Evolutionary conservation across 1,284 basidiomycete species (phyloP).

Genomic region (Ustilago xerochloae): DNA sequence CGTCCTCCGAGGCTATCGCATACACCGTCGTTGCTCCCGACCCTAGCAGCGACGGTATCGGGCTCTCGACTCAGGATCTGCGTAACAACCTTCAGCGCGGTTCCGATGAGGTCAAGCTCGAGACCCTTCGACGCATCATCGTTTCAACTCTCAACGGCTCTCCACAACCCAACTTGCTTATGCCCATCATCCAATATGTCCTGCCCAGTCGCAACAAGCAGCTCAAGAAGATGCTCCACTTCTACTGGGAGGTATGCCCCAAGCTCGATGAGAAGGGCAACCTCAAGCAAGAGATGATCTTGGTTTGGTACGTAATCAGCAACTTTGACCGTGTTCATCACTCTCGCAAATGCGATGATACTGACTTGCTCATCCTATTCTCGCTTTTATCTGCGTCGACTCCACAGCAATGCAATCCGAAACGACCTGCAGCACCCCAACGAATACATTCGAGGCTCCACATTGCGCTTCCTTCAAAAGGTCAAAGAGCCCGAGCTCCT

Average conservation of each 20-base stretch:
- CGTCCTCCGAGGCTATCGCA: conserved; percentile 49
- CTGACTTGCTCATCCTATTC: neutral
- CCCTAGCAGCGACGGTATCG: conserved; percentile 50
- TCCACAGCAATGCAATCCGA: conserved; percentile 88
- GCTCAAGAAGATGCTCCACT: conserved; percentile 95
- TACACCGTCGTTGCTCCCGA: conserved; percentile 55
- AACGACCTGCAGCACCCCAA: conserved; percentile 99
- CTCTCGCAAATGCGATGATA: no score
- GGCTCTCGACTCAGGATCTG: conserved; percentile 74
- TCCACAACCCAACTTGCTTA: conserved; percentile 86
- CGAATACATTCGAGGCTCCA: conserved; percentile 98
- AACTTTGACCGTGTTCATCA: no score
- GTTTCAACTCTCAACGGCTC: conserved; percentile 95
- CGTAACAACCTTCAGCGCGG: conserved; percentile 90
- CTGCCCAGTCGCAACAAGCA: conserved; percentile 95
- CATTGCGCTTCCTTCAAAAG: conserved; percentile 95
- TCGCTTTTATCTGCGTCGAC: neutral
- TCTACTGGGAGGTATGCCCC: conserved; percentile 99
- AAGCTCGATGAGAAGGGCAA: conserved; percentile 98
- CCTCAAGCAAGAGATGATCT: conserved; percentile 99
- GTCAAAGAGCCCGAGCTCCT: conserved; percentile 92
- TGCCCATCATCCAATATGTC: conserved; percentile 98
- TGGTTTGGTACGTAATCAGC: conserved; percentile 84
- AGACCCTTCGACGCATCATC: conserved; percentile 95
- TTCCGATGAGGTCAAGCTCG: conserved; percentile 95